Conservation (phyloP, 495 filamentous ascomycete genomes). For the Penicillium coffeae region DNA sequence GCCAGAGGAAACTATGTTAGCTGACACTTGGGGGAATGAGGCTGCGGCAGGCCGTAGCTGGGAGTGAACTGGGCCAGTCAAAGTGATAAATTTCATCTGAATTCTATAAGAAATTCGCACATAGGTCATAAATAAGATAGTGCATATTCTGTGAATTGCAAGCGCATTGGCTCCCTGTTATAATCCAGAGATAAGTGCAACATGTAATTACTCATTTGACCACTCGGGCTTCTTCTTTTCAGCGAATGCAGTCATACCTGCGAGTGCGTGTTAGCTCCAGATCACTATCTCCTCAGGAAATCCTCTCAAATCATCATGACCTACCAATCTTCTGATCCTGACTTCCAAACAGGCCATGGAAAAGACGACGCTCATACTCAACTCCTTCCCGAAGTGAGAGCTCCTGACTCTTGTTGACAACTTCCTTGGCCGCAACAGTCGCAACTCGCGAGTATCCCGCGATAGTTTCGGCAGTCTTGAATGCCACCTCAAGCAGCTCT, state of each 20-base stretch:
- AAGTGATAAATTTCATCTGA: background rate
- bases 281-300: background rate
- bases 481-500: constrained; percentile 69
- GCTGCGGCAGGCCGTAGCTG: constrained; percentile 9
- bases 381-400: constrained; percentile 80
- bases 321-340: constrained; percentile 92
- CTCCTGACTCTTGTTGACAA: constrained; percentile 96
- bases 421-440: constrained; percentile 91
- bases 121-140: no score
- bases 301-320: constrained; percentile 12
- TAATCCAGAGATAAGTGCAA: no score
- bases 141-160: no score
- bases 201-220: constrained; percentile 63
- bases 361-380: constrained; percentile 88
- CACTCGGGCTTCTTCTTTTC: constrained; percentile 94
- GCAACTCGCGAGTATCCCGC: constrained; percentile 75
- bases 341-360: constrained; percentile 88
- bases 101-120: constrained; percentile 1
- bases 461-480: constrained; percentile 85
- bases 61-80: no score
- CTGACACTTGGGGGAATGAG: constrained; percentile 3
- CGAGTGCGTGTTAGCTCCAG: constrained; percentile 14
- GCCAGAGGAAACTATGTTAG: constrained; percentile 41
- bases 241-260: constrained; percentile 88
- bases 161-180: no score